A percentile compares a stretch with the other conserved stretches of the same genome.
Conservation (phyloP, 805 yeast species). For the Yamadazyma endophytica region DNA sequence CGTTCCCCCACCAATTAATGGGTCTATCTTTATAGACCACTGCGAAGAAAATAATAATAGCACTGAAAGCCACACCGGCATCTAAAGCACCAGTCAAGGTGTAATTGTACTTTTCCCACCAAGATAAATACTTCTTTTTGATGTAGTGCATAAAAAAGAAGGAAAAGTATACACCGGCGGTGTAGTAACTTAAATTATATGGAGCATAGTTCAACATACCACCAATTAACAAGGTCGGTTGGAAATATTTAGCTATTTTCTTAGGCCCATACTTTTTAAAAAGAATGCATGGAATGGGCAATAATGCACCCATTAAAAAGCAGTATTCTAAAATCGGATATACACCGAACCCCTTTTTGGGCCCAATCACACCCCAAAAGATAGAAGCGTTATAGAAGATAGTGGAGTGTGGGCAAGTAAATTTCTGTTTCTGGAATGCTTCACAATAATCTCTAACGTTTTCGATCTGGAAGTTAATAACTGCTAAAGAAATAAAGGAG, state of each 20-base stretch:
- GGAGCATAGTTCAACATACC: constrained; percentile 29
- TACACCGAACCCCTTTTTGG: constrained; percentile 30
- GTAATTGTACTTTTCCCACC: constrained; percentile 36
- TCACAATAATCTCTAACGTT: constrained; percentile 34
- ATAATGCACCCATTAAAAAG: constrained; percentile 29
- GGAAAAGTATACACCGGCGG: constrained; percentile 25
- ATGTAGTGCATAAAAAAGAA: constrained; percentile 25
- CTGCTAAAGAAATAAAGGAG: constrained; percentile 23
- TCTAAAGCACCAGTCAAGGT: constrained; percentile 25
- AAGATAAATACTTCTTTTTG: constrained; percentile 21
- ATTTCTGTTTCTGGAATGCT: constrained; percentile 36
- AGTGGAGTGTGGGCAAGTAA: constrained; percentile 31
- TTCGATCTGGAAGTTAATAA: constrained; percentile 26
- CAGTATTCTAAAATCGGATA: constrained; percentile 31
- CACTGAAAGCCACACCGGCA: constrained; percentile 32
- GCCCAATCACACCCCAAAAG: constrained; percentile 65
- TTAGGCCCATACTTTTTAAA: constrained; percentile 19
- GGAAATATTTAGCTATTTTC: constrained; percentile 22
- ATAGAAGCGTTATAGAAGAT: constrained; percentile 52
- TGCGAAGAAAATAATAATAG: constrained; percentile 34
- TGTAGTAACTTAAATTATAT: constrained; percentile 25
- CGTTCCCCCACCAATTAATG: constrained; percentile 30
- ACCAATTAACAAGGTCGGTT: constrained; percentile 31
- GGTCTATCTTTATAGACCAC: constrained; percentile 28
- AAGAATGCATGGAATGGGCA: constrained; percentile 19